phyloP scores from a whole-genome alignment of 805 yeast genomes.

The Cyberlindnera bimundalis region DNA sequence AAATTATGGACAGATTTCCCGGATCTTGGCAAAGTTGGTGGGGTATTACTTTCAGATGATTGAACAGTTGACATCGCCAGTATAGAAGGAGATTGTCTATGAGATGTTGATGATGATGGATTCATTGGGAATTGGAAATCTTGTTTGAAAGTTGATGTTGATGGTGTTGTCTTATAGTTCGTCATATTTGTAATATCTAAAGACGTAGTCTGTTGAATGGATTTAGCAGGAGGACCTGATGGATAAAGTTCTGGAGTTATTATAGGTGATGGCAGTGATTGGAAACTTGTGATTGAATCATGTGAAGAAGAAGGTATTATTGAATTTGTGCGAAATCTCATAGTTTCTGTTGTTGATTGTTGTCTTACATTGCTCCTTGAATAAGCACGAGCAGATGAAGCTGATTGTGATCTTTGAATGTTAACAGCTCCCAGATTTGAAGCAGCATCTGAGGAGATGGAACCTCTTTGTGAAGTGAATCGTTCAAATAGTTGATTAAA shows the following conservation, averaged over 20 bases:
- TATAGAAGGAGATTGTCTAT: slow-evolving; percentile 1
- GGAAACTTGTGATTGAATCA: slow-evolving; percentile 3
- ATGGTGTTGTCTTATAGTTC: slow-evolving; percentile 1
- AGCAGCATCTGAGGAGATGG: background rate
- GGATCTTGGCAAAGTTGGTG: background rate
- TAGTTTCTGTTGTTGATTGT: background rate
- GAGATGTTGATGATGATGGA: background rate
- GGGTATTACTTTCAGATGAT: background rate
- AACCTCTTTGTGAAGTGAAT: slow-evolving; percentile 4
- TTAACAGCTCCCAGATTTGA: too few species aligned
- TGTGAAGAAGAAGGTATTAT: too few species aligned
- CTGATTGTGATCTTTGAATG: background rate
- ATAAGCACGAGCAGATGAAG: background rate
- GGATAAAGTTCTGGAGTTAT: slow-evolving; percentile 29
- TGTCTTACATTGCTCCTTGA: background rate
- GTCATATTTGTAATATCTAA: background rate
- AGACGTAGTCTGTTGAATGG: background rate
- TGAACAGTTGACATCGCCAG: background rate
- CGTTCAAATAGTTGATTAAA: slow-evolving; percentile 34
- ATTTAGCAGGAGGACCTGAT: too few species aligned
- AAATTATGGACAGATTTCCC: background rate
- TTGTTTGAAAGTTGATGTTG: slow-evolving; percentile 8
- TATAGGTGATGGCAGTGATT: slow-evolving; percentile 26
- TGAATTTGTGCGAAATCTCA: slow-evolving; percentile 6
- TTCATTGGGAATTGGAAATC: slow-evolving; percentile 22